Evolutionary conservation across 257 asterid species (phyloP), one percentile per base, ranked within the genome.

Genomic region (Przewalskia tangutica): DNA sequence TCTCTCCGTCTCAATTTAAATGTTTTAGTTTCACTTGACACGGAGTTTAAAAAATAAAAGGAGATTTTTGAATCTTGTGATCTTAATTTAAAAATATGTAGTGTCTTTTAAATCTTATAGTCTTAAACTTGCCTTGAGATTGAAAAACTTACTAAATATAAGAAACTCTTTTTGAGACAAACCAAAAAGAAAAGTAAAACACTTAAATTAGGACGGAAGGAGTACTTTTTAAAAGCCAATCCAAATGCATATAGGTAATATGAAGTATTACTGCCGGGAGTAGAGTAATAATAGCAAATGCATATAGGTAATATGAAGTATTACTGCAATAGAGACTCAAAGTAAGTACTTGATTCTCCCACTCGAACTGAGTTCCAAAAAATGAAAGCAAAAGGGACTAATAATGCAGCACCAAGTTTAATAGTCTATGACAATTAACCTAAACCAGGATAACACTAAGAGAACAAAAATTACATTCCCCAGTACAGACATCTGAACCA

Each of bases 371-470:
- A 75, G 11, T 48, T 48, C 53, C 77, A 34, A 48, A 59, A 44
- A 63, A 63, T 67, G 64, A 86, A 59, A 20, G 59, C 60, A 81
- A 84, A 85, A 56, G 71, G 62, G 55, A 80, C 86, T 85, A 87
- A 77, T 83, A 87, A 80, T 79, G 65, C 77, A 82, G 79, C 78
- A 83, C 50, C 79, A 75, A 80, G 77, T 82, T 79, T 82, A 87
- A 56, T 75, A 85, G 89, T 84, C 85, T 84, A 80, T 12, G 48
- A 86, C 73, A 81, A 71, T 66, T 18, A 42, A 81, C 87, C 91
- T 85, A 85, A 80, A 59, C 77, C 51, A 85, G 53, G 77, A 85
- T 70, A 80, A 82, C 82, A 18, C 85, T 80, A 85, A 50, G 75
- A 17, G 81, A 34, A 27, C 76, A 83, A 83, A 83, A 55, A 79